Base-by-base conservation (phyloP, 129 eudicot species). In the Centrapalus pauciflorus region DNA sequence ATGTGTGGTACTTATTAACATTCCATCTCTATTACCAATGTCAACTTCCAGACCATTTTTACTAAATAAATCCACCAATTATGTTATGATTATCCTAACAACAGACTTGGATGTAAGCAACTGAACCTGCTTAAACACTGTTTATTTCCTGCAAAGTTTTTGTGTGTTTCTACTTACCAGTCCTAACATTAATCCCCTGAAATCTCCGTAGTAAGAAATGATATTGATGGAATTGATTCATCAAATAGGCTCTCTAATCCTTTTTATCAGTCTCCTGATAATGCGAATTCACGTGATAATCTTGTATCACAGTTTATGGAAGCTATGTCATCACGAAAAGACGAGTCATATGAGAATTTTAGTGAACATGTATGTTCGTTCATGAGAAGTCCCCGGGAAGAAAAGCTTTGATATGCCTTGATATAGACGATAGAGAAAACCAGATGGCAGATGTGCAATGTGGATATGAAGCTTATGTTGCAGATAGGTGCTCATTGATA, bases 361-460 rank as follows among this genome's bases (percentile, higher is more conserved):
- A 87, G 83, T n/a, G 95, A 87, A 74, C 87, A 11, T 90, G 95
- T 52, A 54, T 69, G 0, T 32, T 87, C 26, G 74, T 87, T 48
- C 90, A 87, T 72, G n/a, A n/a, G 56, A 84, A 45, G 51, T 81
- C 28, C 78, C 85, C 4, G 67, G 73, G 25, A 77, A 77, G 49
- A 69, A 73, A 29, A 77, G 37, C 61, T 40, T 55, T 5, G 52
- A 68, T 21, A 33, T 23, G n/a, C 83, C 95, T 20, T 20, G 81
- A 25, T 79, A 81, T 75, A 87, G 70, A 67, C 62, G 81, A 24
- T 81, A 83, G 87, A 81, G 69, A 12, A 65, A 66, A 3, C 54
- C n/a, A n/a, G n/a, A n/a, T n/a, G n/a, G n/a, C 71, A 33, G 43
- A 63, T 27, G 41, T 66, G 4, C 52, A 40, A 25, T 71, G 65